These are phyloP conservation scores for Physcia stellaris DNA, from an alignment of 495 filamentous ascomycete genomes.

Conservation along the genomic window DNA sequence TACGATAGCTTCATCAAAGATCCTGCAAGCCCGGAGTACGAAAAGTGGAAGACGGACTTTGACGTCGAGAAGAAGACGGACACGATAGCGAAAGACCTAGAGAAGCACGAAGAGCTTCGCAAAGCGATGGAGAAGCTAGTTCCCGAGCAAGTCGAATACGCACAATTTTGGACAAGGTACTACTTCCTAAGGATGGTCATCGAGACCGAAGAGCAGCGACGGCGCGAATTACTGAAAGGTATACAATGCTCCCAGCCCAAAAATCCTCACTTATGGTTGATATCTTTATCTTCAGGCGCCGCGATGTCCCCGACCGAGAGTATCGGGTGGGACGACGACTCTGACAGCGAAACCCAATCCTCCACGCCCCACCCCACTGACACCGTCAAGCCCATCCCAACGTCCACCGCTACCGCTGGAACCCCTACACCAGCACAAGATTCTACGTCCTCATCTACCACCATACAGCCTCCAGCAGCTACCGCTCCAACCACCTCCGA, in stretches of 20 bases:
- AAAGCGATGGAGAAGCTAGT: slow-evolving; percentile 92
- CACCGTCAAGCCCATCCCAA: slow-evolving; percentile 1
- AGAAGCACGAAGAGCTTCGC: slow-evolving; percentile 79
- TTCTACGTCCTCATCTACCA: slow-evolving; percentile 34
- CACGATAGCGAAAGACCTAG: slow-evolving; percentile 67
- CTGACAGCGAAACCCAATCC: slow-evolving; percentile 44
- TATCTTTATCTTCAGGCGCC: slow-evolving; percentile 26
- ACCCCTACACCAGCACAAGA: slow-evolving; percentile 25
- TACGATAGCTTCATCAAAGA: slow-evolving; percentile 76
- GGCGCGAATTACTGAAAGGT: slow-evolving; percentile 90
- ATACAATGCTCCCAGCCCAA: slow-evolving; percentile 18
- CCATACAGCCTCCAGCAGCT: slow-evolving; percentile 19
- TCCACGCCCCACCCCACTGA: slow-evolving; percentile 28
- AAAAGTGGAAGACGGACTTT: slow-evolving; percentile 60
- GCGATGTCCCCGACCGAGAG: slow-evolving; percentile 58
- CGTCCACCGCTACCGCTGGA: slow-evolving; percentile 2
- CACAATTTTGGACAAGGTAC: slow-evolving; percentile 85
- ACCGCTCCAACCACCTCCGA: slow-evolving; percentile 13
- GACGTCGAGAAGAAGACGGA: slow-evolving; percentile 75
- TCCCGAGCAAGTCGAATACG: slow-evolving; percentile 77
- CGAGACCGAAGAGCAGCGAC: slow-evolving; percentile 85
- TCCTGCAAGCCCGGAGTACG: slow-evolving; percentile 60
- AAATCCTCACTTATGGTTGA: neutral
- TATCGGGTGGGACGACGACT: slow-evolving; percentile 74
- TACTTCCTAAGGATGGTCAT: slow-evolving; percentile 91